Evolutionary conservation across 257 asterid genomes (phyloP), one percentile per base, ranked within the genome.

Genomic region (Plantago major): DNA sequence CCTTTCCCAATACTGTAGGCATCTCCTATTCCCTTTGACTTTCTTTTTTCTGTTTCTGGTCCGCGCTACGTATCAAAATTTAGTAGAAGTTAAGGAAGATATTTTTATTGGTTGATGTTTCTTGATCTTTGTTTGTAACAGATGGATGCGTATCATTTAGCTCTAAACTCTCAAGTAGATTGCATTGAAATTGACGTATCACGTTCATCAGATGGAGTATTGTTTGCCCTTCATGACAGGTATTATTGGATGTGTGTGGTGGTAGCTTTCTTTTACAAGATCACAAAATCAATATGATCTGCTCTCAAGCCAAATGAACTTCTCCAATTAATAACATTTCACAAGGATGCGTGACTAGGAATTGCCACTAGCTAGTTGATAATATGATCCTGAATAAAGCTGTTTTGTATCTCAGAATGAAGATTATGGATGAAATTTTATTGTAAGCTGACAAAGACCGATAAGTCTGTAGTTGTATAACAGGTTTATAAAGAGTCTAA

Each of bases 191-290:
- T 92, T 73, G 99, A 92, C 40, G 91, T 89, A 57, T 92, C 99
- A 54, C 97, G 97, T 70, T 89, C 96, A 71, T 76, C 91, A 62
- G 97, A 92, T 65, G 99, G 99, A 46, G 76, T 84, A 3, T 69
- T 92, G 75, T 83, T 89, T 67, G 96, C 99, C 55, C 89, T 89
- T 71, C 99, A 92, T 70, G 99, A 92, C 81, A 90, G 97, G 99
- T 92, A 84, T 46, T 62, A 57, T 37, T 59, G 30, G 45, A 74
- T 65, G 22, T 59, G 61, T 48, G 28, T 53, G 62, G 26, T 57
- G 11, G 46, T 28, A 26, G 12, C 48, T 16, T 42, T 60, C n/a
- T 26, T 53, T 37, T 18, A 58, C 49, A 22, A n/a, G 40, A 19
- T 60, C 37, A 58, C 44, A 22, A n/a, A 46, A 19, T 60, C 26